phyloP scores from a whole-genome alignment of 208 protist species.

The Willaertia magna region DNA sequence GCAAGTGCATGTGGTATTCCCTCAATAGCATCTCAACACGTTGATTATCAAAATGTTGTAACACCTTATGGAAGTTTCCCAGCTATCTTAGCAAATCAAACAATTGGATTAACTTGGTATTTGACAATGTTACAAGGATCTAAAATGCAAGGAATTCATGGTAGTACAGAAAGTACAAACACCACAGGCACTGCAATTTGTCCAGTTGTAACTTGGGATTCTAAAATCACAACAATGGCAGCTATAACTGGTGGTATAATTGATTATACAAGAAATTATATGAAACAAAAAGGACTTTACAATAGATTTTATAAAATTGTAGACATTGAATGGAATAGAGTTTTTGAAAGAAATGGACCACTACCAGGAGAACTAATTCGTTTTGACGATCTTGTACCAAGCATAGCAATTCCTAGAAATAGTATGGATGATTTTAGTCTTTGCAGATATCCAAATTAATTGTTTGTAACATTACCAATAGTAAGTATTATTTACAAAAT shows the following conservation, averaged over 20 bases:
- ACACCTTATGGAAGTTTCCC: constrained; percentile 37
- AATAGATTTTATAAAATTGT: constrained; percentile 4
- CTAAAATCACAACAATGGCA: constrained; percentile 23
- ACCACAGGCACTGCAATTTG: constrained; percentile 23
- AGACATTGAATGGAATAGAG: neutral
- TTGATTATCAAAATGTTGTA: constrained; percentile 10
- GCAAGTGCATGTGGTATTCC: constrained; percentile 22
- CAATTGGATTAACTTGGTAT: constrained; percentile 28
- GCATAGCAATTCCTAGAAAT: neutral
- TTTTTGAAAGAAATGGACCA: neutral
- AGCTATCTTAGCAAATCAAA: constrained; percentile 16
- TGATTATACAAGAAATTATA: neutral
- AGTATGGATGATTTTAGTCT: neutral
- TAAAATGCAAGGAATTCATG: constrained; percentile 30
- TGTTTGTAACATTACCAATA: too few relatives aligned
- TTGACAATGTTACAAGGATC: constrained; percentile 24
- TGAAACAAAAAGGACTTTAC: neutral
- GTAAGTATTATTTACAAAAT: too few relatives aligned
- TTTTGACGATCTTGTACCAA: neutral
- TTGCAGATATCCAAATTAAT: too few relatives aligned
- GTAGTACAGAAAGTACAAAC: constrained; percentile 22
- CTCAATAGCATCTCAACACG: constrained; percentile 27
- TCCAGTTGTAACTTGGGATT: constrained; percentile 36
- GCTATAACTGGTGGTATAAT: constrained; percentile 17
- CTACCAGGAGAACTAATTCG: neutral